phyloP scores from a whole-genome alignment of 768 basidiomycete species.

The Leccinum uliginosum region DNA sequence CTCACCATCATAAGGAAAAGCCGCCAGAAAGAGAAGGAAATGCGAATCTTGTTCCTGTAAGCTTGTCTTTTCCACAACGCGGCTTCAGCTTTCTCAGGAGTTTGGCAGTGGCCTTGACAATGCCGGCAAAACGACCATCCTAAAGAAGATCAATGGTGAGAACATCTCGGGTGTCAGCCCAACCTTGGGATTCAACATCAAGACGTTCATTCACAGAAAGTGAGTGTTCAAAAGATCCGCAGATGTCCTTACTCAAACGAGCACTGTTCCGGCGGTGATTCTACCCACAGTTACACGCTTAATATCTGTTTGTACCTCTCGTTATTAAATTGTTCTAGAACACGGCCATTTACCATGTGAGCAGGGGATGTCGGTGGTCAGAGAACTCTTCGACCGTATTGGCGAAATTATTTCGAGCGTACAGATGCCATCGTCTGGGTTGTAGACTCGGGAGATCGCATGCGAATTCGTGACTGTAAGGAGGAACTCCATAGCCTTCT shows the following conservation, averaged over 20 bases:
- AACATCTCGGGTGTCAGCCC: slow-evolving; percentile 86
- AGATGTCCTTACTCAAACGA: slow-evolving; percentile 13
- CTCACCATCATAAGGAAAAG: slow-evolving; percentile 97
- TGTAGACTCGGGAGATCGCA: slow-evolving; percentile 89
- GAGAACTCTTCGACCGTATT: slow-evolving; percentile 91
- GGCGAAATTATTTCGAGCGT: slow-evolving; percentile 99
- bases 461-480: slow-evolving; percentile 88
- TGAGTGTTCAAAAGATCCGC: slow-evolving; percentile 37
- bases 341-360: slow-evolving; percentile 74
- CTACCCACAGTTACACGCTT: slow-evolving; percentile 36
- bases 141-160: slow-evolving; percentile 92
- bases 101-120: slow-evolving; percentile 86
- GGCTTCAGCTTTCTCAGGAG: slow-evolving; percentile 14
- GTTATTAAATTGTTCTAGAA: slow-evolving; percentile 19
- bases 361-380: slow-evolving; percentile 99
- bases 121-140: slow-evolving; percentile 96
- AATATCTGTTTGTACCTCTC: slow-evolving; percentile 36
- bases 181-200: slow-evolving; percentile 98
- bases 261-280: slow-evolving; percentile 23
- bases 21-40: slow-evolving; percentile 91
- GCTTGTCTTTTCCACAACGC: slow-evolving; percentile 20
- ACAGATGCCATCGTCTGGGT: slow-evolving; percentile 99
- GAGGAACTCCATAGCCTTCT: slow-evolving; percentile 82
- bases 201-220: slow-evolving; percentile 90
- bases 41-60: slow-evolving; percentile 92